phyloP scores from a whole-genome alignment of 371 early-diverging fungal species.

The Haplosporangium sp. region DNA sequence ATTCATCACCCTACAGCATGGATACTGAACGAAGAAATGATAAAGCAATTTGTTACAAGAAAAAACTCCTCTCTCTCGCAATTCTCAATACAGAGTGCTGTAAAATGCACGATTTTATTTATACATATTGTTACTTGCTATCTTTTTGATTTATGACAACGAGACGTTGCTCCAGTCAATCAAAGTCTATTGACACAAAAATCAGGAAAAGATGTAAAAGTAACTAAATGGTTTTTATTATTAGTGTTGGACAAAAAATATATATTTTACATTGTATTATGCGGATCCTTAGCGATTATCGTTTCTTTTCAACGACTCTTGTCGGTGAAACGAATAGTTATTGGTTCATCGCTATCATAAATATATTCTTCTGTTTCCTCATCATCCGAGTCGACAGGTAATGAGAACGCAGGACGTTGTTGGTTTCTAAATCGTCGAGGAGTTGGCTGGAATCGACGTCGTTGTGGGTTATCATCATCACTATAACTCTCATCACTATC shows the following conservation, averaged over 20 bases:
- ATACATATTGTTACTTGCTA: not conserved
- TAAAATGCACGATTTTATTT: not conserved
- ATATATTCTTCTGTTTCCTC: constrained; percentile 45
- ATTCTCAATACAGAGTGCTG: not conserved
- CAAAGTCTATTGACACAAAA: too few species aligned
- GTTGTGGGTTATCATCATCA: not conserved
- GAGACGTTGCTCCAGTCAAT: too few species aligned
- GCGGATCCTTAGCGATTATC: not conserved
- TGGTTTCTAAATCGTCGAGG: constrained; percentile 30
- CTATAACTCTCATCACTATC: constrained; percentile 40
- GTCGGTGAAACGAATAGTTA: constrained; percentile 39
- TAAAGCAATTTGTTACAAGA: constrained; percentile 38
- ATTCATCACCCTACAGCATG: not conserved
- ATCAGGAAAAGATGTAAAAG: not conserved
- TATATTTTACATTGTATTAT: not conserved
- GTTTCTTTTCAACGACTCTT: constrained; percentile 6
- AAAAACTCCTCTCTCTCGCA: not conserved
- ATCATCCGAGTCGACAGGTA: constrained; percentile 12
- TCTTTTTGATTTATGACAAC: not conserved
- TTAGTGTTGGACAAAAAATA: not conserved
- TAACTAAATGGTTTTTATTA: not conserved
- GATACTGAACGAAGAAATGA: constrained; percentile 19
- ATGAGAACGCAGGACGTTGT: constrained; percentile 10
- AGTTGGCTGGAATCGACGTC: constrained; percentile 19
- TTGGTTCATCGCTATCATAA: constrained; percentile 49